These are phyloP conservation scores for Athelia sp. DNA, from an alignment of 1,284 basidiomycete genomes.

Conservation along the genomic window DNA sequence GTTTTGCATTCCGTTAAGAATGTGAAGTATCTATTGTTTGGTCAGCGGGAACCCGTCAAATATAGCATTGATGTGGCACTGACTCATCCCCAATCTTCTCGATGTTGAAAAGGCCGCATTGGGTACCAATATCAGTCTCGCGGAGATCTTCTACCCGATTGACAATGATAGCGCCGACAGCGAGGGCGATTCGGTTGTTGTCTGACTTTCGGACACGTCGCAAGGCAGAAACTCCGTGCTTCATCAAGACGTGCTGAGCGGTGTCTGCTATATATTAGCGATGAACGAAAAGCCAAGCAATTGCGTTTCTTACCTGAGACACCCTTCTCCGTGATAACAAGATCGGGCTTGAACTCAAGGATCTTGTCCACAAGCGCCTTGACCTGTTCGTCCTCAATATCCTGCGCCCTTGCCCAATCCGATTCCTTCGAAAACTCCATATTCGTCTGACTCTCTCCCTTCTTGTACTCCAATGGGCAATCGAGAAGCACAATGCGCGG, in stretches of 20 bases:
- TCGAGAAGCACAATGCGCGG: constrained; percentile 91
- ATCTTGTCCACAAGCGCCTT: constrained; percentile 86
- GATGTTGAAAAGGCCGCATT: constrained; percentile 93
- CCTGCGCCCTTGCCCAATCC: constrained; percentile 91
- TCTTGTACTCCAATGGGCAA: constrained; percentile 98
- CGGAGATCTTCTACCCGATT: constrained; percentile 95
- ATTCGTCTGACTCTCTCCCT: constrained; percentile 97
- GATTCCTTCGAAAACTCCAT: constrained; percentile 96
- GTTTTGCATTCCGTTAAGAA: constrained; percentile 89
- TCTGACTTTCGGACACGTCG: constrained; percentile 97
- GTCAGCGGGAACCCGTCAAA: constrained; percentile 3
- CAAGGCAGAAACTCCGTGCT: constrained; percentile 87
- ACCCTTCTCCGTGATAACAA: constrained; percentile 97
- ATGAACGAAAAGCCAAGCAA: background rate
- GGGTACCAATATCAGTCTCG: constrained; percentile 87
- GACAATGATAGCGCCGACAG: constrained; percentile 94
- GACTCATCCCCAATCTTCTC: constrained; percentile 98
- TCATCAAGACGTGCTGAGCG: constrained; percentile 90
- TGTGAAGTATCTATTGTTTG: constrained; percentile 76
- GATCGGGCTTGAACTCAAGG: constrained; percentile 91
- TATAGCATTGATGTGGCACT: constrained; percentile 18
- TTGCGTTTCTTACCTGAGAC: constrained; percentile 66
- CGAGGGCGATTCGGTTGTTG: constrained; percentile 97
- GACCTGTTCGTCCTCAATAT: constrained; percentile 98
- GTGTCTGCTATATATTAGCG: constrained; percentile 56